Conservation (phyloP, 345 rosid species). For the Rhodamnia argentea region DNA sequence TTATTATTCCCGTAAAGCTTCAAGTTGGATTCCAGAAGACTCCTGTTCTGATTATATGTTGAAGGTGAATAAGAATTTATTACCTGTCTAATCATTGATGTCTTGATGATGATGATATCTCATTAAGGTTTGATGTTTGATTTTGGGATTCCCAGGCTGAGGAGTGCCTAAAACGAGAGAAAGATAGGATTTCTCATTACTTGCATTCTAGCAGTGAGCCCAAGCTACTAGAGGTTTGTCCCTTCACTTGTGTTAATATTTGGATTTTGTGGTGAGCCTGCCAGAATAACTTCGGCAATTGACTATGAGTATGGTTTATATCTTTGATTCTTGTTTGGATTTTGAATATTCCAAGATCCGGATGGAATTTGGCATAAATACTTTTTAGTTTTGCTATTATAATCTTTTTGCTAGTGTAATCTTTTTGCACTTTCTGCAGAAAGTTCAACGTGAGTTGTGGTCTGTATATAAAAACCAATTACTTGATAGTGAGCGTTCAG, state of each 20-base stretch:
- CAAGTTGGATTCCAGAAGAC: conserved; percentile 71
- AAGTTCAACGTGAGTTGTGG: conserved; percentile 79
- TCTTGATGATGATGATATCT: not conserved
- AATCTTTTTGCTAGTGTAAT: not conserved
- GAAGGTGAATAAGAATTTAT: conserved; percentile 30
- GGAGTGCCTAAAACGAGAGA: conserved; percentile 49
- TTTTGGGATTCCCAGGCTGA: conserved; percentile 31
- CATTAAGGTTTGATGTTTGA: not conserved
- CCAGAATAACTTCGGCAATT: not conserved
- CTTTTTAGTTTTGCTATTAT: not conserved
- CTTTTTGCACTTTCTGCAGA: conserved; percentile 25
- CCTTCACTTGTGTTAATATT: not conserved
- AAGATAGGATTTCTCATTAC: conserved; percentile 39
- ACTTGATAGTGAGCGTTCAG: conserved; percentile 82
- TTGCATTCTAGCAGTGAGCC: conserved; percentile 36
- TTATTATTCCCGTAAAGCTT: conserved; percentile 83
- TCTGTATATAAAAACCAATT: conserved; percentile 50
- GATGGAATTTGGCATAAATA: not conserved
- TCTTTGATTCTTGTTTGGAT: not conserved
- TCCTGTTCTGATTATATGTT: conserved; percentile 82
- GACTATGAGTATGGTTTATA: not conserved
- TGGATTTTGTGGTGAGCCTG: not conserved
- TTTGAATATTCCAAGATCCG: not conserved
- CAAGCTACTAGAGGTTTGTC: conserved; percentile 51
- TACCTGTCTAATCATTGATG: not conserved